These are phyloP conservation scores for Pholiota adiposa DNA, from an alignment of 1,284 basidiomycete species.

Conservation along the genomic window DNA sequence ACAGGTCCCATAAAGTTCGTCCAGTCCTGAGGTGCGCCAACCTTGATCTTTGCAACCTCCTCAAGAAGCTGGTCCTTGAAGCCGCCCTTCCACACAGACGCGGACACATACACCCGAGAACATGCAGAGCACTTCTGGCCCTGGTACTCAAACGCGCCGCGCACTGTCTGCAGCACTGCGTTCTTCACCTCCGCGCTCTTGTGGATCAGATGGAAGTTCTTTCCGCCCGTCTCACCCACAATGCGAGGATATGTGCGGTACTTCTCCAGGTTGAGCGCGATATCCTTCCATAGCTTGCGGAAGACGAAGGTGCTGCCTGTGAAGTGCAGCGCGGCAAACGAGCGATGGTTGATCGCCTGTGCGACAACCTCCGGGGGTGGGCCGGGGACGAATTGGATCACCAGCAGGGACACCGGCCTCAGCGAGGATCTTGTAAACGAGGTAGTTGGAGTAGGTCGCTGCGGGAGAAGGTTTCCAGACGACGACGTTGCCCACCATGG, in stretches of 20 bases:
- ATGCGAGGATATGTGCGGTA: conserved; percentile 93
- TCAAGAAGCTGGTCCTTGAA: conserved; percentile 84
- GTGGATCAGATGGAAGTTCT: conserved; percentile 98
- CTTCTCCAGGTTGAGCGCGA: conserved; percentile 84
- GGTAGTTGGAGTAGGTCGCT: conserved; percentile 94
- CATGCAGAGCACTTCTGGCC: conserved; percentile 99
- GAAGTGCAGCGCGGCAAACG: conserved; percentile 94
- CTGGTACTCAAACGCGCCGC: conserved; percentile 96
- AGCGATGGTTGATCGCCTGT: conserved; percentile 79
- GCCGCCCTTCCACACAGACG: conserved; percentile 82
- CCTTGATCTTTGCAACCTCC: conserved; percentile 84
- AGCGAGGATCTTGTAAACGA: conserved; percentile 89
- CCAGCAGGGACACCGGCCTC: conserved; percentile 95
- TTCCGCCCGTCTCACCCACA: conserved; percentile 96
- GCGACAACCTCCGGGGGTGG: conserved; percentile 82
- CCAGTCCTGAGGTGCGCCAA: conserved; percentile 83
- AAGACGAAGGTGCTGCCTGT: conserved; percentile 96
- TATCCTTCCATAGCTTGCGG: conserved; percentile 96
- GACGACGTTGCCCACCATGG: conserved; percentile 93
- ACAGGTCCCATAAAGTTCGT: conserved; percentile 95
- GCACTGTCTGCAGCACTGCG: conserved; percentile 87
- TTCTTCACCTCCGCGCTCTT: conserved; percentile 85
- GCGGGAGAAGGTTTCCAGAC: conserved; percentile 98
- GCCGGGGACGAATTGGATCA: conserved; percentile 97
- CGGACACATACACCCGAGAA: conserved; percentile 89